These are phyloP conservation scores for Leucocoprinus sp. DNA, from an alignment of 768 basidiomycete genomes.

Conservation along the genomic window DNA sequence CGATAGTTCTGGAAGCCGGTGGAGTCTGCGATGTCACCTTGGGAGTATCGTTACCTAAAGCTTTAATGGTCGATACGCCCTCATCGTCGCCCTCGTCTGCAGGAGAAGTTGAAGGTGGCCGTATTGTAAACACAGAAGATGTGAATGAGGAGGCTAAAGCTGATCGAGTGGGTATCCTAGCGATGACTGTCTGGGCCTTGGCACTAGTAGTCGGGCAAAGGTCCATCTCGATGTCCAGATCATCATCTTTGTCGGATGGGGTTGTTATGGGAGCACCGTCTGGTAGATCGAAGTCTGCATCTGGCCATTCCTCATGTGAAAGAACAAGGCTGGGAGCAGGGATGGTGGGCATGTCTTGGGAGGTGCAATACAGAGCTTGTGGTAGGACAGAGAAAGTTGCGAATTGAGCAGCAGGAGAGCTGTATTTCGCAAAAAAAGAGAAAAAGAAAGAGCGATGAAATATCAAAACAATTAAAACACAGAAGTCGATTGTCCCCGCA, in stretches of 20 bases:
- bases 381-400: no score
- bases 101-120: slow-evolving; percentile 48
- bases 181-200: slow-evolving; percentile 31
- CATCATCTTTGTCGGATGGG: slow-evolving; percentile 59
- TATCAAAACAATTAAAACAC: slow-evolving; percentile 6
- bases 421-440: slow-evolving; percentile 10
- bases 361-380: slow-evolving; percentile 15
- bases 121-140: slow-evolving; percentile 45
- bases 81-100: slow-evolving; percentile 57
- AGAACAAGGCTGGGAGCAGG: slow-evolving; percentile 47
- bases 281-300: slow-evolving; percentile 81
- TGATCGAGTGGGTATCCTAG: slow-evolving; percentile 31
- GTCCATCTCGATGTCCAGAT: slow-evolving; percentile 79
- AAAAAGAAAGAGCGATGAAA: slow-evolving; percentile 9
- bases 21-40: slow-evolving; percentile 27
- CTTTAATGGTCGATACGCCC: slow-evolving; percentile 80
- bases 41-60: slow-evolving; percentile 34
- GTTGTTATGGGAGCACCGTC: slow-evolving; percentile 64
- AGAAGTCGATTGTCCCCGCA: slow-evolving; percentile 11
- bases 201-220: slow-evolving; percentile 49
- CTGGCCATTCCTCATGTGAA: slow-evolving; percentile 74
- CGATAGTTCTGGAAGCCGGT: slow-evolving; percentile 31
- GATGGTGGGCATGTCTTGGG: slow-evolving; percentile 43
- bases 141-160: slow-evolving; percentile 26
- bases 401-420: background rate